These are phyloP conservation scores for Tolypocladium amazonense DNA, from an alignment of 2,329 filamentous ascomycete genomes.

Conservation along the genomic window DNA sequence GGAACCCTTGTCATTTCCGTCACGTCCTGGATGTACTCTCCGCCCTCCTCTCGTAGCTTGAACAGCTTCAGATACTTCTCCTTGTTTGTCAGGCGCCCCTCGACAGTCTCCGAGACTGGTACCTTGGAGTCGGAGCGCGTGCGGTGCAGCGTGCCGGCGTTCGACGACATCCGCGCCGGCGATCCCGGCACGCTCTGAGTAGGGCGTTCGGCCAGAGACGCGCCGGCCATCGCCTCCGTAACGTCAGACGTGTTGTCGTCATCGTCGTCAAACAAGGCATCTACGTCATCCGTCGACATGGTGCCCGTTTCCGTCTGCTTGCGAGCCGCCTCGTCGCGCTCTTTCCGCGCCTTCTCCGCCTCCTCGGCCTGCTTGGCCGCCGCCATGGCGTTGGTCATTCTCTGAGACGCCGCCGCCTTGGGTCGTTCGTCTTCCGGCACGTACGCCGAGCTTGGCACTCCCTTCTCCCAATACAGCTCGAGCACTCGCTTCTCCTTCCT, in stretches of 20 bases:
- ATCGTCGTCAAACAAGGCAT: conserved; percentile 93
- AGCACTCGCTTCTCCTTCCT: conserved; percentile 90
- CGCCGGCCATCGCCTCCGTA: conserved; percentile 84
- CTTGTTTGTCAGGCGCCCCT: conserved; percentile 78
- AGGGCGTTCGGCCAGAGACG: conserved; percentile 77
- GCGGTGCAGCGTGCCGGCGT: conserved; percentile 62
- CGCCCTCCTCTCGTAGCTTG: conserved; percentile 79
- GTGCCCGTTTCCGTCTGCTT: conserved; percentile 93
- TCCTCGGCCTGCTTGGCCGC: conserved; percentile 74
- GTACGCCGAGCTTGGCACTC: conserved; percentile 89
- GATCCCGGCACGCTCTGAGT: conserved; percentile 94
- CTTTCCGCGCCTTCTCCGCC: conserved; percentile 69
- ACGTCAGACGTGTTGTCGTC: conserved; percentile 81
- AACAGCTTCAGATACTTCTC: conserved; percentile 93
- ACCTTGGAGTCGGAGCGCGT: conserved; percentile 94
- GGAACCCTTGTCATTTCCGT: conserved; percentile 95
- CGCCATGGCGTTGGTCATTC: conserved; percentile 63
- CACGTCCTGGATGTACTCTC: conserved; percentile 96
- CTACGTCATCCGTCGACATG: conserved; percentile 84
- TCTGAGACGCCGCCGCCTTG: conserved; percentile 65
- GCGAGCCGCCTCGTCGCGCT: conserved; percentile 81
- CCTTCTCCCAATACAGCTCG: conserved; percentile 99
- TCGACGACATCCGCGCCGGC: conserved; percentile 64
- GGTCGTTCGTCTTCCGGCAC: conserved; percentile 95
- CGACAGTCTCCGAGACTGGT: conserved; percentile 60